Evolutionary conservation across 331 rosid genomes (phyloP).

Genomic region (Acacia concinna): DNA sequence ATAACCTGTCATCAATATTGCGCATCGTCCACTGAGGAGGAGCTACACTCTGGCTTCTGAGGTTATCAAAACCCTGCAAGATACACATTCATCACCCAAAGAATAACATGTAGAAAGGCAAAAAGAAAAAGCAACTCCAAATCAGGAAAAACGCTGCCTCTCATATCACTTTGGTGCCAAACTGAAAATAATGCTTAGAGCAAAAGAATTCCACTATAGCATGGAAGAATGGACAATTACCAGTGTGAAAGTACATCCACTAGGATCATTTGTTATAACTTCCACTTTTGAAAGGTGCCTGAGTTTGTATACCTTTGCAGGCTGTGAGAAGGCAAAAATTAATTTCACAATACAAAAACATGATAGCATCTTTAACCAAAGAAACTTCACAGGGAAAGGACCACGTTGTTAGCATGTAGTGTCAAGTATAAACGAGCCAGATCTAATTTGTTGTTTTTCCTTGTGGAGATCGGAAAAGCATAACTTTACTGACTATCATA

Average conservation of each 20-base stretch:
- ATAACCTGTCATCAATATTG: conserved; percentile 87
- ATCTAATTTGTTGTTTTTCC: conserved; percentile 28
- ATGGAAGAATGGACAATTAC: conserved; percentile 50
- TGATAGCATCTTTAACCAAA: neutral
- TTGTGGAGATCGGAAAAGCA: conserved; percentile 20
- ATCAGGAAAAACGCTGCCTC: conserved; percentile 16
- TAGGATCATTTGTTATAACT: conserved; percentile 84
- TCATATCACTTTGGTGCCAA: conserved; percentile 19
- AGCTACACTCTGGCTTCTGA: conserved; percentile 94
- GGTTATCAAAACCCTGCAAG: conserved; percentile 91
- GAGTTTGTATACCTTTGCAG: conserved; percentile 90
- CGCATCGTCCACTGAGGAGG: conserved; percentile 99
- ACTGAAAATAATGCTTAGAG: conserved; percentile 17
- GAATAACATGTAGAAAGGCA: conserved; percentile 17
- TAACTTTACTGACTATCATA: conserved; percentile 18
- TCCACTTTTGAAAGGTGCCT: conserved; percentile 94
- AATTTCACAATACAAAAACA: neutral
- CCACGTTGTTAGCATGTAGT: neutral
- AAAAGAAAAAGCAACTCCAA: conserved; percentile 19
- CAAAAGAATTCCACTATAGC: conserved; percentile 1
- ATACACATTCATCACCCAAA: conserved; percentile 30
- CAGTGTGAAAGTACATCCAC: conserved; percentile 94
- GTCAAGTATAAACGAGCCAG: conserved; percentile 7
- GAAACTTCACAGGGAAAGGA: neutral
- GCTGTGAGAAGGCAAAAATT: conserved; percentile 53